A percentile compares a stretch with the other conserved stretches of the same genome.
Conservation (phyloP, 1,139 yeast genomes). For the Martiniozyma asiatica region DNA sequence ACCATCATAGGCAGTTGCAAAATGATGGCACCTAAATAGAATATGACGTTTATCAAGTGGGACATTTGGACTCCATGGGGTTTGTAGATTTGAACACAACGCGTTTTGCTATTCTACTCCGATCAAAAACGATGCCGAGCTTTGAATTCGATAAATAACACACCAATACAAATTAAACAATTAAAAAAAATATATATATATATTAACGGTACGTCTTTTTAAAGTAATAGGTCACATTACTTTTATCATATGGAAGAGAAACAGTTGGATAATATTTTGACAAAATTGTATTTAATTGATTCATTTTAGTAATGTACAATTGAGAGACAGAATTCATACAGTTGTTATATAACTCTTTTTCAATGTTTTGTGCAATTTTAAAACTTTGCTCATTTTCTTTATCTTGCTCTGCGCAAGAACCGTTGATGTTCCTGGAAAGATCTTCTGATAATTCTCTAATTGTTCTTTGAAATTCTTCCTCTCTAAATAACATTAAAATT, state of each 20-base stretch:
- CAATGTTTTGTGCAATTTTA: constrained; percentile 29
- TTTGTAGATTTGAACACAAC: too few relatives aligned
- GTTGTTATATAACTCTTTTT: constrained; percentile 33
- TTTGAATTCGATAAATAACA: too few relatives aligned
- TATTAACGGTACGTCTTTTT: constrained; percentile 13
- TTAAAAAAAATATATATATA: too few relatives aligned
- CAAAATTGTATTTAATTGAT: constrained; percentile 29
- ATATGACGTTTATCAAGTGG: constrained; percentile 2
- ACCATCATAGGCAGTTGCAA: constrained; percentile 15
- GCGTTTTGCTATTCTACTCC: too few relatives aligned
- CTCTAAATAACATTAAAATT: constrained; percentile 42
- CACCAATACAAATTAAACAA: too few relatives aligned
- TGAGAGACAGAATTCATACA: constrained; percentile 28
- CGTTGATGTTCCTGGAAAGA: constrained; percentile 46
- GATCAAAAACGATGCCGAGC: too few relatives aligned
- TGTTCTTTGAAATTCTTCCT: constrained; percentile 44
- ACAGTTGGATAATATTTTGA: constrained; percentile 31
- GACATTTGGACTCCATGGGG: background rate
- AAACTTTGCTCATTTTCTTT: constrained; percentile 21
- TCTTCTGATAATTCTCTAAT: constrained; percentile 45
- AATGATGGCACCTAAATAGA: constrained; percentile 9
- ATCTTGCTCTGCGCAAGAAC: constrained; percentile 19
- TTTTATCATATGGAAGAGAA: constrained; percentile 23
- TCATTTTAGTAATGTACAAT: constrained; percentile 31
- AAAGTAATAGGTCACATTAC: constrained; percentile 23